Evolutionary conservation across 495 filamentous ascomycete species (phyloP), one percentile per base, ranked within the genome.

Genomic region (Xylaria castorea): DNA sequence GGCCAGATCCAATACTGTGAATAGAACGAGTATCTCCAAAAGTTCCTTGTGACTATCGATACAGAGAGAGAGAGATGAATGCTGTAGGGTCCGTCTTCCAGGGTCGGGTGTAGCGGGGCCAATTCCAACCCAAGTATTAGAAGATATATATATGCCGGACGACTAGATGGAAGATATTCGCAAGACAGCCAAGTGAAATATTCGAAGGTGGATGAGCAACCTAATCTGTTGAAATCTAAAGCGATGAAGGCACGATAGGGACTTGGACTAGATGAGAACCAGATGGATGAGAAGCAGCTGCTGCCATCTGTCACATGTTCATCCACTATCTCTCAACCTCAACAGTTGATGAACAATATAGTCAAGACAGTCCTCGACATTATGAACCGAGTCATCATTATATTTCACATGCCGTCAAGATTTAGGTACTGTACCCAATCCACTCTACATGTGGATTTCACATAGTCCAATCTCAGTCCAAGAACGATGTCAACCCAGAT

Each of bases 261-360:
- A 12, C 30, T 18, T 11, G 18, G 58, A 61, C 7, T 12, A 42
- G 0, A 12, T 38, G n/a, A n/a, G n/a, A n/a, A n/a, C n/a, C n/a
- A n/a, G n/a, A n/a, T 16, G 34, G 18, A 38, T 61, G 32, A 42
- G n/a, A 50, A 27, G 16, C 69, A 71, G 69, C 69, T 71, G 69
- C 46, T 50, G 60, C 36, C 69, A 71, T 71, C 69, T 71, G 69
- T 20, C 69, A 32, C 22, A 71, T 63, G 27, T 22, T 16, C 58
- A 38, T 51, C 58, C 57, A 51, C 68, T 40, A n/a, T 50, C 40
- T 40, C 42, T 61, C 25, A 64, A 63, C 32, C 68, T 71, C 58
- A 63, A 53, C 42, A 60, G 44, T 70, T 70, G 67, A 20, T 42
- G 20, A 62, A 42, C 27, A 40, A 42, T 11, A 27, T 50, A 68